Percentiles rank a stretch among this genome's conserved stretches.
These are phyloP conservation scores for Mortierella hygrophila DNA, from an alignment of 192 early-diverging fungal species.

Conservation along the genomic window DNA sequence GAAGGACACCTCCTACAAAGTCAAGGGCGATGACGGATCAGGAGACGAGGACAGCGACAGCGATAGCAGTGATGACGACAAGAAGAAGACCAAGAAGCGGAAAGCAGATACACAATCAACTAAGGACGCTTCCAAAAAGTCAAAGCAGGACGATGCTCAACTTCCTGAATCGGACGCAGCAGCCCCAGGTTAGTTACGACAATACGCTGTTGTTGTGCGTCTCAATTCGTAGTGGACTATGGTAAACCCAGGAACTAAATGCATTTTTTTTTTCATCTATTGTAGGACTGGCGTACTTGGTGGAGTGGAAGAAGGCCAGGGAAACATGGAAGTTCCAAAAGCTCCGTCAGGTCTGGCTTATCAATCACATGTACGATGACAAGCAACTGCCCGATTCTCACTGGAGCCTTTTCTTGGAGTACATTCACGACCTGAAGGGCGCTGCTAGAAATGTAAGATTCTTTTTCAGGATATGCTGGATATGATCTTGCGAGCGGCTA, in stretches of 20 bases:
- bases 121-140: neutral
- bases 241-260: neutral
- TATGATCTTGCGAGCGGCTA: neutral
- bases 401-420: slow-evolving; percentile 54
- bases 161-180: slow-evolving; percentile 24
- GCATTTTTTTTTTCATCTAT: neutral
- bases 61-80: slow-evolving; percentile 19
- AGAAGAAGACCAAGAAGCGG: slow-evolving; percentile 22
- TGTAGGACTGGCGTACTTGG: slow-evolving; percentile 49
- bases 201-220: no score
- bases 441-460: slow-evolving; percentile 53
- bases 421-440: slow-evolving; percentile 54
- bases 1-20: slow-evolving; percentile 48
- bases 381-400: slow-evolving; percentile 39
- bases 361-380: slow-evolving; percentile 51
- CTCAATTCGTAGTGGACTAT: neutral
- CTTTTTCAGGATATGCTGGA: neutral
- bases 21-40: slow-evolving; percentile 49
- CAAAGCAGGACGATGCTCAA: slow-evolving; percentile 21
- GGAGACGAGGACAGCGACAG: slow-evolving; percentile 27
- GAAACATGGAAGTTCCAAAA: slow-evolving; percentile 60
- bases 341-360: slow-evolving; percentile 55
- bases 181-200: slow-evolving; percentile 17
- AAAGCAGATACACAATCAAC: slow-evolving; percentile 21
- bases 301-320: slow-evolving; percentile 43